Evolutionary conservation across 1,139 yeast genomes (phyloP).

Genomic region (Kazachstania sp.): DNA sequence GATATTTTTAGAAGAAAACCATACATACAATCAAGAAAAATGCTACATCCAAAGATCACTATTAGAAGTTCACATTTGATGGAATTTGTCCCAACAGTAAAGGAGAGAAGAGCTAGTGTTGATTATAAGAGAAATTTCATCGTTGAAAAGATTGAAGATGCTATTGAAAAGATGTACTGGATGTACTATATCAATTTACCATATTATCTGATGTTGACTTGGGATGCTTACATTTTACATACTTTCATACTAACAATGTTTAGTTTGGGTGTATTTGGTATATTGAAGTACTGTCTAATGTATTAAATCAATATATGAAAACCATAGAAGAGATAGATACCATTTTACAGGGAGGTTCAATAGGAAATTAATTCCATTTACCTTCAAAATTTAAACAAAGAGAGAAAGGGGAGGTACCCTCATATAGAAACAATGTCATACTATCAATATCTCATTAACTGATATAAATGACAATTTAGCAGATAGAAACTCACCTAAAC

Average conservation of each 20-base stretch:
- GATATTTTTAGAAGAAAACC: not conserved
- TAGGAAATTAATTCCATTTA: too few species aligned
- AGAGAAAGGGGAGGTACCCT: too few species aligned
- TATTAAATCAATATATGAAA: not conserved
- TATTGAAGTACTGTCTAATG: constrained; percentile 24
- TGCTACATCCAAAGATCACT: not conserved
- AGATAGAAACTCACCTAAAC: too few species aligned
- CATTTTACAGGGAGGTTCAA: too few species aligned
- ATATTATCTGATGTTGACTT: constrained; percentile 35
- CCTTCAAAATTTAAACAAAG: too few species aligned
- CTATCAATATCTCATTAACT: too few species aligned
- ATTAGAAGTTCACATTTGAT: constrained; percentile 4
- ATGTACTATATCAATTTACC: constrained; percentile 37
- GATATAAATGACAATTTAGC: too few species aligned
- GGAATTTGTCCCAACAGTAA: constrained; percentile 13
- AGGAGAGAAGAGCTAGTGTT: constrained; percentile 7
- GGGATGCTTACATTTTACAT: constrained; percentile 35
- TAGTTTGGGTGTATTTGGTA: constrained; percentile 27
- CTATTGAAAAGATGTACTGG: constrained; percentile 32
- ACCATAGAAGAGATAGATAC: too few species aligned
- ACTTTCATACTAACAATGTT: constrained; percentile 30
- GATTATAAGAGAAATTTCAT: constrained; percentile 10
- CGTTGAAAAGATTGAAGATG: constrained; percentile 11
- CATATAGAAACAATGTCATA: too few species aligned
- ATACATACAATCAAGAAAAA: not conserved